Evolutionary conservation across 1,284 basidiomycete genomes (phyloP), one percentile per base, ranked within the genome.

Genomic region (Testicularia cyperi): DNA sequence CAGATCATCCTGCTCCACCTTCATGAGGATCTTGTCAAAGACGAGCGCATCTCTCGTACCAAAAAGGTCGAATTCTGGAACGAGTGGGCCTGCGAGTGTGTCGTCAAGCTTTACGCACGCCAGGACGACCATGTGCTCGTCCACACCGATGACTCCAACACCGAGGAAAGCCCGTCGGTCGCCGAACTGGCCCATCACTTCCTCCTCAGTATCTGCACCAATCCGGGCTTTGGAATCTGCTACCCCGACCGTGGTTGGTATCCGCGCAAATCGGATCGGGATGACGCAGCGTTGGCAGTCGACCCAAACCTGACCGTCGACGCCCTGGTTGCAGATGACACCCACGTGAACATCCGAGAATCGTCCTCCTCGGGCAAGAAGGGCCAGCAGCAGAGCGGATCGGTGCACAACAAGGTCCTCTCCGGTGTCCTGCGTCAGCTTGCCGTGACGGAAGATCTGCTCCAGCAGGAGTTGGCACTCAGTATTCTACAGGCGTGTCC

Each of bases 191-290:
- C 84, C 0, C 88, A 90, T 57, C 89, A 92, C 67, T 95, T 95
- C 74, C 78, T 96, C 5, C 82, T 94, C 31, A 88, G 87, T 8
- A 83, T 91, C n/a, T 89, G 87, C 65, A 87, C 88, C 0, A 84
- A 84, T 20, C 88, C 88, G 0, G 90, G 90, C 0, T 80, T 82
- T 15, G 92, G 92, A 0, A 81, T 96, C 18, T 95, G 91, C 73
- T 96, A 94, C 78, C 83, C 81, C 35, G 90, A 94, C 72, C 82
- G 84, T 13, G 92, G 91, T 1, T 96, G 92, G 92, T 96, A 95
- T 70, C 85, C 85, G 2, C 46, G 57, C 37, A 55, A 54, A 40
- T 34, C 45, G 1, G 20, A 35, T 1, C 19, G 16, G 2, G 31
- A 28, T 3, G 42, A 37, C 2, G 5, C 22, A 0, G 15, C 32